Conservation (phyloP, 164 flowering plant species). For the Dillenia suffruticosa region DNA sequence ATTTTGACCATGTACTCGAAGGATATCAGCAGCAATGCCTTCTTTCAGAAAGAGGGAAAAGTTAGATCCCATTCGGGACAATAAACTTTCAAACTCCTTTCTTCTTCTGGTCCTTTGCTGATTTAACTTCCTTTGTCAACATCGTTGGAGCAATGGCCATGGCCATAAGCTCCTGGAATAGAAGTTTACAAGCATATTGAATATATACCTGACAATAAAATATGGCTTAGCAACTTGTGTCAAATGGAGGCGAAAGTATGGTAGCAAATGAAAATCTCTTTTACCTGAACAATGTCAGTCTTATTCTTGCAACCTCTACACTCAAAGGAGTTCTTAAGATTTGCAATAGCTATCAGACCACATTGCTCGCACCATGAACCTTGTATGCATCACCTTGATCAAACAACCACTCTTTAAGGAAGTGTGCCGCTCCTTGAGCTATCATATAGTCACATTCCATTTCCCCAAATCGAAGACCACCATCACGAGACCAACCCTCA, state of each 20-base stretch:
- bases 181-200: constrained; percentile 91
- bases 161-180: constrained; percentile 96
- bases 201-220: constrained; percentile 65
- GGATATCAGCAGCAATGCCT: too few species aligned
- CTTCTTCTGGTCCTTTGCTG: constrained; percentile 49
- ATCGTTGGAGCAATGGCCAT: constrained; percentile 98
- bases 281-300: constrained; percentile 94
- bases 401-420: constrained; percentile 80
- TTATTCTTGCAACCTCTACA: constrained; percentile 96
- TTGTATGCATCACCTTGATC: constrained; percentile 97
- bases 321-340: constrained; percentile 87
- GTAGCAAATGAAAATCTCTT: background rate
- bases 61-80: too few species aligned
- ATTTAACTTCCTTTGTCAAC: constrained; percentile 75
- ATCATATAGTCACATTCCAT: constrained; percentile 98
- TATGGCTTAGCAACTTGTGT: background rate
- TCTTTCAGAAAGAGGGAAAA: too few species aligned
- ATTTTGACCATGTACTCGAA: too few species aligned
- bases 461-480: constrained; percentile 98
- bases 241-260: background rate
- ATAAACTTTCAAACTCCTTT: constrained; percentile 35
- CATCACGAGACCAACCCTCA: constrained; percentile 95
- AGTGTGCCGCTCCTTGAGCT: constrained; percentile 94
- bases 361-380: constrained; percentile 90
- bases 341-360: constrained; percentile 93